These are phyloP conservation scores for Kwoniella dejecticola DNA, from an alignment of 768 basidiomycete species.

Conservation along the genomic window DNA sequence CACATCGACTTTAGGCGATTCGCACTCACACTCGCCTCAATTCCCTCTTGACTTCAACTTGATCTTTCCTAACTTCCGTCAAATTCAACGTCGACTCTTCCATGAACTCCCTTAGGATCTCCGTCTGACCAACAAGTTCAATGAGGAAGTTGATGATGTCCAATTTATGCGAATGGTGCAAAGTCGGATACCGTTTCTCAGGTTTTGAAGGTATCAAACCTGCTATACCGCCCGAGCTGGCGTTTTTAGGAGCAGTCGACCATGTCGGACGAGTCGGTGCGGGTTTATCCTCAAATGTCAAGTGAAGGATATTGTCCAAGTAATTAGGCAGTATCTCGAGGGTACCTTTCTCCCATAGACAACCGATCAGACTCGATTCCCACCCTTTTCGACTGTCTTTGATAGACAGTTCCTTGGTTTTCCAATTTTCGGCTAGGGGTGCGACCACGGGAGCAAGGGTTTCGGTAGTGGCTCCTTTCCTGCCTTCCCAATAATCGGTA, in stretches of 20 bases:
- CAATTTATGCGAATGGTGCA: slow-evolving; percentile 78
- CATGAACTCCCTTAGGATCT: slow-evolving; percentile 82
- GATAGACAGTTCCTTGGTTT: slow-evolving; percentile 32
- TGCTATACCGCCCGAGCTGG: slow-evolving; percentile 11
- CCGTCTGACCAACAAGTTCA: slow-evolving; percentile 86
- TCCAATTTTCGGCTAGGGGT: slow-evolving; percentile 37
- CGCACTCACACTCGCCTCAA: slow-evolving; percentile 80
- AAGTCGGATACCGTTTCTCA: slow-evolving; percentile 69
- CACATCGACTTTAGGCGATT: not conserved
- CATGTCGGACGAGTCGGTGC: slow-evolving; percentile 52
- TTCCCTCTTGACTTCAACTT: slow-evolving; percentile 88
- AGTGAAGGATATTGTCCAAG: slow-evolving; percentile 45
- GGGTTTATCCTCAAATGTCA: slow-evolving; percentile 52
- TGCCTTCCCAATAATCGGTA: slow-evolving; percentile 51
- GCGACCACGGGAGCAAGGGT: slow-evolving; percentile 35
- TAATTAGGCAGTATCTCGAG: slow-evolving; percentile 66
- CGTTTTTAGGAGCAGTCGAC: slow-evolving; percentile 44
- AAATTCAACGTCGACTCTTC: slow-evolving; percentile 85
- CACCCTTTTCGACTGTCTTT: slow-evolving; percentile 50
- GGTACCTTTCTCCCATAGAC: slow-evolving; percentile 56
- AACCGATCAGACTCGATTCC: slow-evolving; percentile 51
- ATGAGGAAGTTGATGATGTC: slow-evolving; percentile 84
- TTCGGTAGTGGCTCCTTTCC: slow-evolving; percentile 49
- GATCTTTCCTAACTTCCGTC: slow-evolving; percentile 90
- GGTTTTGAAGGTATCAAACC: slow-evolving; percentile 55